Conservation (phyloP, 2,329 filamentous ascomycete genomes). For the Xylaria sp. region DNA sequence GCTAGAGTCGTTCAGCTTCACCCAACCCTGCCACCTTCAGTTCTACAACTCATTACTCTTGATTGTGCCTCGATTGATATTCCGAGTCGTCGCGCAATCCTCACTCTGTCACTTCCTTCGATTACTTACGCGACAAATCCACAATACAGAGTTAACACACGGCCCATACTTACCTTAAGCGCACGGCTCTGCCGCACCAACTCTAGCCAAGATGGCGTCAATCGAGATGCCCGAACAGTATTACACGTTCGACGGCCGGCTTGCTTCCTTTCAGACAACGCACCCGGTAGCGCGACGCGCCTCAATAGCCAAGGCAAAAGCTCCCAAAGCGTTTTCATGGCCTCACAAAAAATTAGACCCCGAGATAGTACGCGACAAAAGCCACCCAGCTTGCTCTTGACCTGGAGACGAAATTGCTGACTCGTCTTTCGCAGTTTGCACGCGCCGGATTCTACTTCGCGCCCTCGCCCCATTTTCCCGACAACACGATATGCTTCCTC, state of each 20-base stretch:
- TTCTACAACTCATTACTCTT: constrained; percentile 7
- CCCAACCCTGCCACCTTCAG: not conserved
- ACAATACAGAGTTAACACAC: constrained; percentile 4
- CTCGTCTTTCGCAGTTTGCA: constrained; percentile 71
- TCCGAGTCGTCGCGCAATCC: not conserved
- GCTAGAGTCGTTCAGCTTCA: constrained; percentile 15
- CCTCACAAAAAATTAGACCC: constrained; percentile 77
- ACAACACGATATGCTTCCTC: constrained; percentile 91
- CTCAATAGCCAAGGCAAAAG: constrained; percentile 71
- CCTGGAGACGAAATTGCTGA: constrained; percentile 28
- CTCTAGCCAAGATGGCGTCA: constrained; percentile 43
- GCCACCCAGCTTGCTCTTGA: constrained; percentile 3
- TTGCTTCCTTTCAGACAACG: constrained; percentile 80
- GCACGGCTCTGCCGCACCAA: constrained; percentile 11
- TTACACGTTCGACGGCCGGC: constrained; percentile 77
- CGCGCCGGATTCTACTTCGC: constrained; percentile 91
- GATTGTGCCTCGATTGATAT: constrained; percentile 2
- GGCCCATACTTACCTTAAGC: not conserved
- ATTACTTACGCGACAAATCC: not conserved
- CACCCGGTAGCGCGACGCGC: constrained; percentile 75
- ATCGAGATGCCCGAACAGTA: constrained; percentile 59
- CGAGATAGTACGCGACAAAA: constrained; percentile 64
- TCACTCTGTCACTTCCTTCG: not conserved
- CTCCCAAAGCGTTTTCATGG: constrained; percentile 74
- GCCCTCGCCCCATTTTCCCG: constrained; percentile 77